Percentiles rank a stretch among this genome's conserved stretches.
phyloP scores from a whole-genome alignment of 1,139 yeast genomes.

The Diutina sp. region DNA sequence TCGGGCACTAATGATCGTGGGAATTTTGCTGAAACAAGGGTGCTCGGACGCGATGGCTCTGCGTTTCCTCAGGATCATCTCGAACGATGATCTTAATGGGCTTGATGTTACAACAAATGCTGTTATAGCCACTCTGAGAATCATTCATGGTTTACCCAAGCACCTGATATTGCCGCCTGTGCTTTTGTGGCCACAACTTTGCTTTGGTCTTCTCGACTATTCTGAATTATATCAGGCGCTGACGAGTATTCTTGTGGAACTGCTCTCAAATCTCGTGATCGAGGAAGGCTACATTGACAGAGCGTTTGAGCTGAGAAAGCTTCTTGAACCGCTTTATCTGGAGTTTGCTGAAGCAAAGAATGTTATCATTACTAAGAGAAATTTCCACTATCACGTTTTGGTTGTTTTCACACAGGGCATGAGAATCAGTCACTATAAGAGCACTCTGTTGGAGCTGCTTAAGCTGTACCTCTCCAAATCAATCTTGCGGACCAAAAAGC shows the following conservation, averaged over 20 bases:
- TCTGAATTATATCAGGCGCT: slow-evolving; percentile 36
- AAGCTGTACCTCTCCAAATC: not conserved
- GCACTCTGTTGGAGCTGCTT: not conserved
- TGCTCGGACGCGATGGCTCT: slow-evolving; percentile 49
- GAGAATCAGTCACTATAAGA: not conserved
- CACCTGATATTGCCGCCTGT: slow-evolving; percentile 41
- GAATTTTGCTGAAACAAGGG: slow-evolving; percentile 55
- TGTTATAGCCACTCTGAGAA: slow-evolving; percentile 40
- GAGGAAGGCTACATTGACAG: not conserved
- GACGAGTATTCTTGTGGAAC: not conserved
- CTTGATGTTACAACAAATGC: slow-evolving; percentile 12
- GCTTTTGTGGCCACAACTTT: slow-evolving; percentile 52
- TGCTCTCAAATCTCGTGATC: not conserved
- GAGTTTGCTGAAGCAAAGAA: not conserved
- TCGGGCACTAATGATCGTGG: slow-evolving; percentile 61
- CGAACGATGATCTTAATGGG: slow-evolving; percentile 10
- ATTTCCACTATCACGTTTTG: not conserved
- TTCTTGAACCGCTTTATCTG: not conserved
- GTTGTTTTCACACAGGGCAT: not conserved
- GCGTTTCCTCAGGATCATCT: slow-evolving; percentile 23
- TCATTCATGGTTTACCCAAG: slow-evolving; percentile 49
- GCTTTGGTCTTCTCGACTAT: slow-evolving; percentile 22
- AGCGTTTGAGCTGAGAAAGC: not conserved
- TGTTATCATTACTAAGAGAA: not conserved
- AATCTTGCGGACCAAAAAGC: not conserved